Evolutionary conservation across 2,329 filamentous ascomycete species (phyloP).

Genomic region (Periconia sp.): DNA sequence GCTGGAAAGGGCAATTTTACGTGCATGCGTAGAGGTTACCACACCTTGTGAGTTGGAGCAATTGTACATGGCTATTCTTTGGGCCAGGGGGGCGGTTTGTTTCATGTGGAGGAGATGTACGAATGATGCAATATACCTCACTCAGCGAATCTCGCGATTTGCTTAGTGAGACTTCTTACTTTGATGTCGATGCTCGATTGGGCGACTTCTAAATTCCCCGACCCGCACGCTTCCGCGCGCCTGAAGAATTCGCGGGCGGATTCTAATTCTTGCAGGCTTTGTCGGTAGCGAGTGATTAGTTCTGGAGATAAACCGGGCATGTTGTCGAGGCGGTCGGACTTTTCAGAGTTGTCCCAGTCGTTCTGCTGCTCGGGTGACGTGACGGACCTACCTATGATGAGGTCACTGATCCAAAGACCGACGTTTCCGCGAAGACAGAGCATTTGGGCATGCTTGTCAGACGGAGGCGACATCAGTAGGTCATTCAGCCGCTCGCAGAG

Average conservation of each 20-base stretch:
- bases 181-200: slow-evolving; percentile 22
- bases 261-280: slow-evolving; percentile 23
- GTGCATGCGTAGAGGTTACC: too few species aligned
- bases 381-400: slow-evolving; percentile 48
- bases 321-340: slow-evolving; percentile 1
- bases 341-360: neutral
- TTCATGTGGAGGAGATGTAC: too few species aligned
- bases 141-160: slow-evolving; percentile 7
- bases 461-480: slow-evolving; percentile 69
- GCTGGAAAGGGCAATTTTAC: too few species aligned
- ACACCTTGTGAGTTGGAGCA: too few species aligned
- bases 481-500: slow-evolving; percentile 72
- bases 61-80: too few species aligned
- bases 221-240: slow-evolving; percentile 25
- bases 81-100: too few species aligned
- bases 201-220: slow-evolving; percentile 10
- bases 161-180: slow-evolving; percentile 18
- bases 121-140: neutral
- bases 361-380: slow-evolving; percentile 6
- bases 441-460: slow-evolving; percentile 66
- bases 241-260: slow-evolving; percentile 24
- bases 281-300: slow-evolving; percentile 6
- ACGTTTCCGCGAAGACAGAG: slow-evolving; percentile 73
- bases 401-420: slow-evolving; percentile 72
- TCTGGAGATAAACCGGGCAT: slow-evolving; percentile 5